These are phyloP conservation scores for Argentina anserina DNA, from an alignment of 306 rosid species.

Conservation along the genomic window DNA sequence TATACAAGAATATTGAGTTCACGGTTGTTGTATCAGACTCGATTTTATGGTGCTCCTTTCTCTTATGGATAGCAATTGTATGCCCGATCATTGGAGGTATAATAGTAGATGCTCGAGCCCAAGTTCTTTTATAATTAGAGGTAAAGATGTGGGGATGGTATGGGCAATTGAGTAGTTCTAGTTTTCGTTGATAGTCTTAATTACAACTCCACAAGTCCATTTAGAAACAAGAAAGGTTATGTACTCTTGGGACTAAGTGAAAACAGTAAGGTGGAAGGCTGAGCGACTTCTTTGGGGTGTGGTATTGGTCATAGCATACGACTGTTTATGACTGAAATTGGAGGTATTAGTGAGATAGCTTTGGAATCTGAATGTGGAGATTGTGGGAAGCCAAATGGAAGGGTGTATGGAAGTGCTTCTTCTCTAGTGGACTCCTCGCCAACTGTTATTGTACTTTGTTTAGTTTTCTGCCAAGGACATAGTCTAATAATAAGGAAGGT, in stretches of 20 bases:
- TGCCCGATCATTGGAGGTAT: too few species aligned
- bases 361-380: neutral
- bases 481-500: neutral
- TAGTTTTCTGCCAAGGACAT: neutral
- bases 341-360: too few species aligned
- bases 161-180: neutral
- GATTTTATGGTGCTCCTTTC: too few species aligned
- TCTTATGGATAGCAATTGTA: too few species aligned
- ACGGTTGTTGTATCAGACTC: too few species aligned
- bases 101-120: too few species aligned
- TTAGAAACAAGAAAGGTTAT: neutral
- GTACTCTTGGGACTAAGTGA: neutral
- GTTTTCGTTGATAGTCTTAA: neutral
- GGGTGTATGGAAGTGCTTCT: neutral
- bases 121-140: too few species aligned
- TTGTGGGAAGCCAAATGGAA: neutral
- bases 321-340: too few species aligned
- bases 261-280: neutral
- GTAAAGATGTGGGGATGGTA: too few species aligned
- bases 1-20: too few species aligned
- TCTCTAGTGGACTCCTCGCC: neutral
- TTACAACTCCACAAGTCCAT: too few species aligned
- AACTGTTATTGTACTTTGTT: neutral
- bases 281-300: neutral
- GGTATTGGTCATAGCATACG: neutral